Percentiles rank a stretch among this genome's conserved stretches.
Evolutionary conservation across 352 stramenopile genomes (phyloP).

Genomic region (Phytophthora ramorum): DNA sequence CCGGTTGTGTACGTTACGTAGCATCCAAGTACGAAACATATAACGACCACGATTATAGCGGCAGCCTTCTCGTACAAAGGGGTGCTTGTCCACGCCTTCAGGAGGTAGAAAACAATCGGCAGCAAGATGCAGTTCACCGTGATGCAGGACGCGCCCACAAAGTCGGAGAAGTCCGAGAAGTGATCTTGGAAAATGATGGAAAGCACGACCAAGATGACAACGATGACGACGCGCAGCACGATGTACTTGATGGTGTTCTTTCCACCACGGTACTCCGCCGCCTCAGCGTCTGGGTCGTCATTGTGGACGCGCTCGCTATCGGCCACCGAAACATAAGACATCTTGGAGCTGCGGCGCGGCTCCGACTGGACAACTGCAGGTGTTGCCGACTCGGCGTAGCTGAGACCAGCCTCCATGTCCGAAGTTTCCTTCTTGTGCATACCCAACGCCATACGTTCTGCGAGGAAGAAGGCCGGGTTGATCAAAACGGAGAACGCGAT

Average conservation of each 20-base stretch:
- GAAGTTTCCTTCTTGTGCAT: slow-evolving; percentile 36
- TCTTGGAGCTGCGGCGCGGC: slow-evolving; percentile 40
- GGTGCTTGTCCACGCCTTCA: slow-evolving; percentile 26
- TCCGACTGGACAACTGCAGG: slow-evolving; percentile 26
- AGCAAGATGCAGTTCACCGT: slow-evolving; percentile 46
- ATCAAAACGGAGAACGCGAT: slow-evolving; percentile 40
- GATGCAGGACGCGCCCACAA: slow-evolving; percentile 47
- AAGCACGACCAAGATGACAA: slow-evolving; percentile 45
- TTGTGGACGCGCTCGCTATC: slow-evolving; percentile 37
- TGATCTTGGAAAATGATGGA: slow-evolving; percentile 45
- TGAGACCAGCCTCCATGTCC: slow-evolving; percentile 23
- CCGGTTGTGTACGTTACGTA: slow-evolving; percentile 36
- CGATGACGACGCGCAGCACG: slow-evolving; percentile 40
- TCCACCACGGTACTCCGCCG: slow-evolving; percentile 47
- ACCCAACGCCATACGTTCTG: slow-evolving; percentile 28
- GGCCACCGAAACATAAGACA: slow-evolving; percentile 47
- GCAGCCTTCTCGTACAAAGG: slow-evolving; percentile 26
- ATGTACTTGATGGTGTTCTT: slow-evolving; percentile 47
- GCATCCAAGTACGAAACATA: slow-evolving; percentile 26
- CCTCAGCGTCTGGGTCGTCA: slow-evolving; percentile 30
- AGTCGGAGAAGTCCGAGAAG: slow-evolving; percentile 47
- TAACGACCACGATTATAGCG: slow-evolving; percentile 19
- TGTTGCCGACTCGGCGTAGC: slow-evolving; percentile 22
- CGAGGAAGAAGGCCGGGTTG: slow-evolving; percentile 38
- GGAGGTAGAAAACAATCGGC: slow-evolving; percentile 47